Evolutionary conservation across 2,329 filamentous ascomycete genomes (phyloP).

Genomic region (Parastagonospora avenae): DNA sequence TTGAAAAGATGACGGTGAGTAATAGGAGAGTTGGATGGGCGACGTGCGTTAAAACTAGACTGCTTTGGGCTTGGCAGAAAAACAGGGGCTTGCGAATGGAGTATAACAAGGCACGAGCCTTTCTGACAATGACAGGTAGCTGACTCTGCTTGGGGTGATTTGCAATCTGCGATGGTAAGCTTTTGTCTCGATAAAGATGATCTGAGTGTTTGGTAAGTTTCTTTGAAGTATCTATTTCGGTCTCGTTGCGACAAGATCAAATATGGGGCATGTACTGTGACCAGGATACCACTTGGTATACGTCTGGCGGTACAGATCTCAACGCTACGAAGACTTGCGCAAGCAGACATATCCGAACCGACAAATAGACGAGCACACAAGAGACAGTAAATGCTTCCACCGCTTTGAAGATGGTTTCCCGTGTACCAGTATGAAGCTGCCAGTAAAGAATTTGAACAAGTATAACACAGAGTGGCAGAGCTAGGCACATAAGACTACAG

Average conservation of each 20-base stretch:
- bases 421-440: not conserved
- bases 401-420: not conserved
- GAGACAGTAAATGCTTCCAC: not conserved
- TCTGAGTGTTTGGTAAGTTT: no score
- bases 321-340: not conserved
- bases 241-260: not conserved
- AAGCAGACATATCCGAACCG: not conserved
- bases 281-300: not conserved
- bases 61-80: no score
- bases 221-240: no score
- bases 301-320: not conserved
- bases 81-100: no score
- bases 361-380: not conserved
- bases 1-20: no score
- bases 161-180: no score
- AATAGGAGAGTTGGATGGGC: no score
- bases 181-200: no score
- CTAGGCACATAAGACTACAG: not conserved
- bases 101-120: no score
- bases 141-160: no score
- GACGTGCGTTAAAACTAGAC: no score
- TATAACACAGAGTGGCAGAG: not conserved
- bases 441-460: not conserved
- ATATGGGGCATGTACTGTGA: constrained; percentile 1
- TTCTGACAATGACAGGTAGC: no score